Evolutionary conservation across 1,139 yeast genomes (phyloP), one percentile per base, ranked within the genome.

Genomic region (Kodamaea ohmeri): DNA sequence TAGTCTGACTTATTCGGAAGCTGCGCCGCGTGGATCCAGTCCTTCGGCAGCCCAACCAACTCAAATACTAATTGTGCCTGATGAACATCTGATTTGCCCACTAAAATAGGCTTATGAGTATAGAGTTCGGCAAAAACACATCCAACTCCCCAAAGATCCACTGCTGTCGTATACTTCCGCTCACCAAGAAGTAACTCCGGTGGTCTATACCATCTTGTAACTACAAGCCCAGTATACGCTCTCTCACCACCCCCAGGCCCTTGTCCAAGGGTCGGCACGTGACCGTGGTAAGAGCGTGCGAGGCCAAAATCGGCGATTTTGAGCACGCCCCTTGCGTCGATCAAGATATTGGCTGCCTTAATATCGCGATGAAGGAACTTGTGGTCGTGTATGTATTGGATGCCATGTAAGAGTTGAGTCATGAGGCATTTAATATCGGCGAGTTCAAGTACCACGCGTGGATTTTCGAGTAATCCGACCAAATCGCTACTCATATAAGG

Each of bases 91-190:
- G 92, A 76, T 40, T 76, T 71, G 0, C 98, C 99, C 35, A 80
- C 89, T 36, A 94, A 63, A 14, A 94, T 86, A 0, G 98, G 98
- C 47, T 75, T 78, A 42, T 79, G 76, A 28, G 79, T 78, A 62
- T 86, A 92, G 53, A 90, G 71, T 59, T 94, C 99, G 0, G 89
- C 98, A 60, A 94, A 82, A 0, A 94, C 95, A 63, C 98, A 94
- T 2, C 98, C 98, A 9, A 87, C 78, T 1, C 97, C 97, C 98
- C 98, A 92, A 62, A 92, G 73, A 61, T 92, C 97, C 14, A 92
- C 90, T 0, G 97, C 95, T 0, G 97, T 86, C 2, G 97, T 89
- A 55, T 92, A 92, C 43, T 75, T 70, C 44, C 84, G 70, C 50
- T 89, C 96, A 1, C 97, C 97, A 38, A 92, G 63, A 17, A 92